Base-by-base conservation (phyloP, 768 basidiomycete species). In the Pleurotus tuber-regium region DNA sequence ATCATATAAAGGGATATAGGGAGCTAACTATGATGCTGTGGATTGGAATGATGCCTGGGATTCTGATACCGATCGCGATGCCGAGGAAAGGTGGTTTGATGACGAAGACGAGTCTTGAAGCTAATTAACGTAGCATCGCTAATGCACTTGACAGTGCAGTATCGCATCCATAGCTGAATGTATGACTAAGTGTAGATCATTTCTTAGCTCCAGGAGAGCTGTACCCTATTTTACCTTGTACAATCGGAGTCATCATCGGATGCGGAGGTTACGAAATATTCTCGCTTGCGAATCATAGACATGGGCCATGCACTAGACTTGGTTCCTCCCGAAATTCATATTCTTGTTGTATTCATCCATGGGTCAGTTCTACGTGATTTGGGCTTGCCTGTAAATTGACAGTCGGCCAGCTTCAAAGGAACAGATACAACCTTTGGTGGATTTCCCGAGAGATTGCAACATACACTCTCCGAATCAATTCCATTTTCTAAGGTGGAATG, bases 371-470 rank as follows among this genome's bases (percentile, higher is more conserved):
- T n/a, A 9, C 10, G 14, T 25, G 5, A 6, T 35, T 12, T 31
- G 3, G 8, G 9, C 12, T 7, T n/a, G 18, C 18, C n/a, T 24
- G 8, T 24, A 8, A n/a, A 49, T 19, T 26, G n/a, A 9, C 29
- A 5, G 50, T 14, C 16, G 11, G 26, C 12, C 51, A 82, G 83
- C 64, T 91, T 74, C 64, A 78, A 78, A 56, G 75, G 70, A 25
- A 72, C 70, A 11, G 86, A 91, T 53, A 74, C 80, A 12, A 89
- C 89, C 0, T 94, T 94, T 55, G 74, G 70, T 30, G 73, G 76
- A 51, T 98, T 97, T 59, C 94, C 94, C 1, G 75, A 83, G 44
- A 76, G 92, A 46, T 71, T 98, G 24, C 80, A 82, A 53, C 90
- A 96, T 61, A 67, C 92, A 36, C 73, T 96, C 4, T 71, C 83